These are phyloP conservation scores for Candida nemodendra DNA, from an alignment of 805 yeast species.

Conservation along the genomic window DNA sequence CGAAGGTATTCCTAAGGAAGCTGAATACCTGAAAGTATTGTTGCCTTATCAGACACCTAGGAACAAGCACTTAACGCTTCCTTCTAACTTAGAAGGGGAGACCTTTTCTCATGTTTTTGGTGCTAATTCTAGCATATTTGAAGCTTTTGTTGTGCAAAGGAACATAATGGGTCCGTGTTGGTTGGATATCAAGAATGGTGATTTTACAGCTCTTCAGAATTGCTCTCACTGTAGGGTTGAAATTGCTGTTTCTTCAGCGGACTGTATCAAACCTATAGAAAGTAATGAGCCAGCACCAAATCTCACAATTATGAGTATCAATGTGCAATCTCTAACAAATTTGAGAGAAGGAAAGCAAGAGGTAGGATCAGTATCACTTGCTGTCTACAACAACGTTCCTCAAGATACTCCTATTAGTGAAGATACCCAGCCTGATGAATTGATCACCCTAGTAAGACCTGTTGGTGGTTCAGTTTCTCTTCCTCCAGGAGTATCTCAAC, in stretches of 20 bases:
- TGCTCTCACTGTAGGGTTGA: conserved; percentile 84
- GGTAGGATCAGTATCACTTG: conserved; percentile 76
- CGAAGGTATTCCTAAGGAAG: conserved; percentile 71
- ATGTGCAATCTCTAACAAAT: conserved; percentile 81
- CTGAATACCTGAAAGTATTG: conserved; percentile 75
- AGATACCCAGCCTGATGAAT: conserved; percentile 54
- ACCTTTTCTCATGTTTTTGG: conserved; percentile 84
- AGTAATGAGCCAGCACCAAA: conserved; percentile 54
- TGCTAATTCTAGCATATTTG: conserved; percentile 68
- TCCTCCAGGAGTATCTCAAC: conserved; percentile 72
- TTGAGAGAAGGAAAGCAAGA: conserved; percentile 77
- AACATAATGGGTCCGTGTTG: conserved; percentile 98
- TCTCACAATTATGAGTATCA: conserved; percentile 67
- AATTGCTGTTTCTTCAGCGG: conserved; percentile 53
- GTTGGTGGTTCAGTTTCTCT: conserved; percentile 55
- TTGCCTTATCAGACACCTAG: conserved; percentile 72
- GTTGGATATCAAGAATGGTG: conserved; percentile 70
- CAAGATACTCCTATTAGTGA: conserved; percentile 76
- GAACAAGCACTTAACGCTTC: conserved; percentile 46
- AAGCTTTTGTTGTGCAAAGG: conserved; percentile 77
- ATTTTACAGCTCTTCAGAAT: conserved; percentile 55
- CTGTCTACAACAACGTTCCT: conserved; percentile 65
- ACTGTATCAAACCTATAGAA: conserved; percentile 45
- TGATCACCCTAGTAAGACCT: conserved; percentile 79
- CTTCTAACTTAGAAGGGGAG: conserved; percentile 67